A percentile compares a stretch with the other conserved stretches of the same genome.
Evolutionary conservation across 108 stramenopile species (phyloP).

Genomic region (Conticribra weissflogii): DNA sequence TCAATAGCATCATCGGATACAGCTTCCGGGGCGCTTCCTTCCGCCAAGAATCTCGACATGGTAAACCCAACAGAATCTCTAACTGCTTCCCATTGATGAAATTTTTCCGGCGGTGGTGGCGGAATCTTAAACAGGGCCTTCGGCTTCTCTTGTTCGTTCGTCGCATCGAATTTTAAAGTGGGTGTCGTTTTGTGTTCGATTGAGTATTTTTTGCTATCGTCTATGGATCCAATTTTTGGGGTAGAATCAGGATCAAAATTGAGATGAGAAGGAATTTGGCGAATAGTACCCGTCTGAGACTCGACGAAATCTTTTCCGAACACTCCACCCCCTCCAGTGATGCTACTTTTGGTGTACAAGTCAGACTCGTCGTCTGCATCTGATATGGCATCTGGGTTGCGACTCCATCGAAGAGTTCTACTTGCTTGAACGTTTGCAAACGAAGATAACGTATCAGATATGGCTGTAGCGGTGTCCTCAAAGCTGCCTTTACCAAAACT

Average conservation of each 20-base stretch:
- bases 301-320: slow-evolving; percentile 11
- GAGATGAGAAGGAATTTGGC: slow-evolving; percentile 7
- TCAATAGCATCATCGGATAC: neutral
- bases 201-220: neutral
- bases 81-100: slow-evolving; percentile 63
- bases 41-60: neutral
- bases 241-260: slow-evolving; percentile 15
- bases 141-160: too few species aligned
- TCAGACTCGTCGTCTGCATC: slow-evolving; percentile 39
- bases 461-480: slow-evolving; percentile 13
- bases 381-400: slow-evolving; percentile 35
- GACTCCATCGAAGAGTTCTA: slow-evolving; percentile 23
- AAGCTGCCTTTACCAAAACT: slow-evolving; percentile 14
- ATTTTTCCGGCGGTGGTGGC: slow-evolving; percentile 68
- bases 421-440: neutral
- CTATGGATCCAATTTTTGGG: slow-evolving; percentile 19
- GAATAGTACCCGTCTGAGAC: slow-evolving; percentile 4
- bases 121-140: slow-evolving; percentile 55
- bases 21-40: neutral
- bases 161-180: too few species aligned
- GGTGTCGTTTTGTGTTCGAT: too few species aligned
- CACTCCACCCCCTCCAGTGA: slow-evolving; percentile 16
- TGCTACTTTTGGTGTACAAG: slow-evolving; percentile 14
- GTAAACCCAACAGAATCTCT: slow-evolving; percentile 11
- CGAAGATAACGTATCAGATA: neutral